These are phyloP conservation scores for Trypanosomatidae sp. DNA, from an alignment of 208 protist species.

Conservation along the genomic window DNA sequence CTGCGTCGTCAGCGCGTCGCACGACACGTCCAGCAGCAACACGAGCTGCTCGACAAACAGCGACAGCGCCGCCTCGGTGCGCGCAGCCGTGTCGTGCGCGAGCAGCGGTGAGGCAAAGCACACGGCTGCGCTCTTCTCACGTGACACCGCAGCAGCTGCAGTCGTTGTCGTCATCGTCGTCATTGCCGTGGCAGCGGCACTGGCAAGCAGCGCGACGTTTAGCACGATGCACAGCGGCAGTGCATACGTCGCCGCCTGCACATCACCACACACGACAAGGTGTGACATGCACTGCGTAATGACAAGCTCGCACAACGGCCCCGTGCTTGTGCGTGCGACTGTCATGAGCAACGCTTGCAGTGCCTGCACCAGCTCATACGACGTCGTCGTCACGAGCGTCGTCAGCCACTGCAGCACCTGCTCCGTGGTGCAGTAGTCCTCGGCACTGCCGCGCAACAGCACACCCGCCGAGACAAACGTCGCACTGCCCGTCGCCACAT, in stretches of 20 bases:
- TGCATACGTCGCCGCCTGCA: slow-evolving; percentile 19
- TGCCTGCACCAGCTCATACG: slow-evolving; percentile 10
- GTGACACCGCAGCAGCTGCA: slow-evolving; percentile 1
- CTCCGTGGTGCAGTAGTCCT: slow-evolving; percentile 6
- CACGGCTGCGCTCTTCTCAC: no score
- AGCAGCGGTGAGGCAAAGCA: no score
- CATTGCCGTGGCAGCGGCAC: not conserved
- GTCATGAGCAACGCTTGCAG: slow-evolving; percentile 14
- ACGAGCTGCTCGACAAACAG: slow-evolving; percentile 38
- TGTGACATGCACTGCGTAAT: slow-evolving; percentile 2
- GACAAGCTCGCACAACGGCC: slow-evolving; percentile 9
- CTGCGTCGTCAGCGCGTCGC: slow-evolving; percentile 12
- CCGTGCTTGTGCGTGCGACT: slow-evolving; percentile 10
- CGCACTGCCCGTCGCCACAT: no score
- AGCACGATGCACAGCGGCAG: slow-evolving; percentile 3
- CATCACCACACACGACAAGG: slow-evolving; percentile 10
- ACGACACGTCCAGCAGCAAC: slow-evolving; percentile 56
- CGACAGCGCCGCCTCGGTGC: no score
- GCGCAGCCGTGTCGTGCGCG: no score
- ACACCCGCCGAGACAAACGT: no score
- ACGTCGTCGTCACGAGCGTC: slow-evolving; percentile 12
- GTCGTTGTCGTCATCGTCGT: no score
- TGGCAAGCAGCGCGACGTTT: not conserved
- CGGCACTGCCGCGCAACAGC: slow-evolving; percentile 11
- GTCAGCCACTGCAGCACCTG: slow-evolving; percentile 14